Base-by-base conservation (phyloP, 2,329 filamentous ascomycete genomes). In the Plectosphaerella cucumerina region DNA sequence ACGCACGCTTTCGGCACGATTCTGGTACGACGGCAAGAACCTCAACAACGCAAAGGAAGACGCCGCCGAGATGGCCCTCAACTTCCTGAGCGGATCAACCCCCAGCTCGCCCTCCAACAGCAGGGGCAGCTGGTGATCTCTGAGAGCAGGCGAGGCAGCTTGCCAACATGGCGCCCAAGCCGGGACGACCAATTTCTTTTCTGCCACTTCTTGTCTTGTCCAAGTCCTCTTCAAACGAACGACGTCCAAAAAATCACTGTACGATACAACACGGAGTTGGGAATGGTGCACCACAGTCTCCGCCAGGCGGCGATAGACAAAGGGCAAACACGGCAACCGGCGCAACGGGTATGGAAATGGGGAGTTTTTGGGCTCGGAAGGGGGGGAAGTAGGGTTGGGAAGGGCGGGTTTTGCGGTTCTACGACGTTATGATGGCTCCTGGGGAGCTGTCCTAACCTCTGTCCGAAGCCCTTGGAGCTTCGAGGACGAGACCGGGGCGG, bases 1-100 rank as follows among this genome's bases (percentile, higher is more conserved):
- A 49, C 72, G 78, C 47, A 77, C 72, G 44, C 78, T 89, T 60
- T 66, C 78, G n/a, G 90, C 90, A 44, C 82, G 90, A 56, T 96
- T 84, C 71, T 96, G 90, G 90, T 96, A 96, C 70, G 91, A 95
- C 68, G 90, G 90, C 54, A 84, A 90, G 65, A 90, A 90, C 64
- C 78, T 93, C 68, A 84, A 92, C 75, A 95, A 95, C 63, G 90
- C 90, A 52, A 86, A 84, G 70, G 91, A 96, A 69, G 91, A 96
- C 66, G 91, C 90, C n/a, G 90, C 91, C 57, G 90, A 96, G 70
- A 80, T 87, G 55, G 90, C 90, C 22, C 68, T 88, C 54, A 80
- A 76, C 62, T 80, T 77, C 70, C 68, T 89, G 50, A 70, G 58
- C 51, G 66, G 65, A 47, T 71, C 67, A 50, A 69, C 61, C 46